Evolutionary conservation across 257 asterid genomes (phyloP).

Genomic region (Nicotiana otophora): DNA sequence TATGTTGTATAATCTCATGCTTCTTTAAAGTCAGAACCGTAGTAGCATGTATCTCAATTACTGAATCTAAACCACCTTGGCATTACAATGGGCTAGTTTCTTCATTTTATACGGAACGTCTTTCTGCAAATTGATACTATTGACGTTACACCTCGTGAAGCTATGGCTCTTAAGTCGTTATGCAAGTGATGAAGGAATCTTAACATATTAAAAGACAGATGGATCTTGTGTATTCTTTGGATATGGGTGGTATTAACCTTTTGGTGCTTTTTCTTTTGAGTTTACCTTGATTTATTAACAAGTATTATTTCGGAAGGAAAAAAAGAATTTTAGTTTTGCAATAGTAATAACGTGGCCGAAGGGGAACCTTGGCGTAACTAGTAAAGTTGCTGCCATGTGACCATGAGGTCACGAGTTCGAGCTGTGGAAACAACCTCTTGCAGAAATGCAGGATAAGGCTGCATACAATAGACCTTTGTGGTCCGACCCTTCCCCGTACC

Average conservation of each 20-base stretch:
- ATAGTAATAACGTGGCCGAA: not conserved
- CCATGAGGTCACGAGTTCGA: too few species aligned
- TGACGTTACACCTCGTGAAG: not conserved
- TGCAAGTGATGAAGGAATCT: not conserved
- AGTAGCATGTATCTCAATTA: not conserved
- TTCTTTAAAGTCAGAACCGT: not conserved
- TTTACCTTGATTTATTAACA: not conserved
- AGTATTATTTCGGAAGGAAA: not conserved
- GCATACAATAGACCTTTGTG: too few species aligned
- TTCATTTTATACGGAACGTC: not conserved
- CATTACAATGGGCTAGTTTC: not conserved
- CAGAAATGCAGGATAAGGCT: too few species aligned
- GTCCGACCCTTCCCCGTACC: too few species aligned
- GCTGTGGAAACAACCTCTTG: too few species aligned
- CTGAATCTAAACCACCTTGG: conserved; percentile 1
- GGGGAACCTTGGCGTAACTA: too few species aligned
- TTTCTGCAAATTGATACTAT: not conserved
- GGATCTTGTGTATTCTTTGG: not conserved
- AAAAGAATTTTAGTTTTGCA: conserved; percentile 1
- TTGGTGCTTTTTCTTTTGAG: not conserved
- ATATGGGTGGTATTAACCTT: not conserved
- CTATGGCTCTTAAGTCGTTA: not conserved
- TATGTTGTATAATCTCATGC: not conserved
- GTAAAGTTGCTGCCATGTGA: too few species aligned
- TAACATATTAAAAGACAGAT: not conserved